Conservation (phyloP, 495 filamentous ascomycete species). For the Xylaria grammica region DNA sequence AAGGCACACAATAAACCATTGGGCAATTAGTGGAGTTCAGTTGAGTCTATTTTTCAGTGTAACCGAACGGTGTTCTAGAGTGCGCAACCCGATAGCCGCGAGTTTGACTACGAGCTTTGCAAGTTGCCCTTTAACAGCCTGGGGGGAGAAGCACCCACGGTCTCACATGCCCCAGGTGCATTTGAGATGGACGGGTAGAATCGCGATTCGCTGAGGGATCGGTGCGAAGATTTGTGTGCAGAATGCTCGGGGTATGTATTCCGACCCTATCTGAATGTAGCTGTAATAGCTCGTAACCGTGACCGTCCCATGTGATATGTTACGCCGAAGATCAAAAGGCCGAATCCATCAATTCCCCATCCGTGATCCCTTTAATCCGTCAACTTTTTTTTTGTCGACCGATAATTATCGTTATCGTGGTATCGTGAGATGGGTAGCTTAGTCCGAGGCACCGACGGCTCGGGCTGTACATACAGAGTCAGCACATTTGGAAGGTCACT, state of each 20-base stretch:
- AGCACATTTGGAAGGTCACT: slow-evolving; percentile 34
- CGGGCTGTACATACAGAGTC: slow-evolving; percentile 56
- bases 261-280: slow-evolving; percentile 41
- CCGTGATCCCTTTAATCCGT: slow-evolving; percentile 37
- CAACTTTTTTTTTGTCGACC: slow-evolving; percentile 31
- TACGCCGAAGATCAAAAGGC: slow-evolving; percentile 44
- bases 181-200: slow-evolving; percentile 4
- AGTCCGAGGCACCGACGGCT: slow-evolving; percentile 64
- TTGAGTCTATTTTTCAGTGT: slow-evolving; percentile 24
- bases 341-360: slow-evolving; percentile 36
- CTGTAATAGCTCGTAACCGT: slow-evolving; percentile 39
- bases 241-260: slow-evolving; percentile 37
- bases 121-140: slow-evolving; percentile 2
- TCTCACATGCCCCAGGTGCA: slow-evolving; percentile 10
- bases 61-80: neutral
- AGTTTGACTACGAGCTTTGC: slow-evolving; percentile 11
- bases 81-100: no score
- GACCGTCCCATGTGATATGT: slow-evolving; percentile 40
- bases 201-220: slow-evolving; percentile 35
- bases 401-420: slow-evolving; percentile 34
- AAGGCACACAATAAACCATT: neutral
- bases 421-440: slow-evolving; percentile 48
- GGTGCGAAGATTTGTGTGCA: slow-evolving; percentile 25
- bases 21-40: slow-evolving; percentile 29
- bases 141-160: neutral